Base-by-base conservation (phyloP, 148 eudicot species). In the Rhododendron williamsianum region DNA sequence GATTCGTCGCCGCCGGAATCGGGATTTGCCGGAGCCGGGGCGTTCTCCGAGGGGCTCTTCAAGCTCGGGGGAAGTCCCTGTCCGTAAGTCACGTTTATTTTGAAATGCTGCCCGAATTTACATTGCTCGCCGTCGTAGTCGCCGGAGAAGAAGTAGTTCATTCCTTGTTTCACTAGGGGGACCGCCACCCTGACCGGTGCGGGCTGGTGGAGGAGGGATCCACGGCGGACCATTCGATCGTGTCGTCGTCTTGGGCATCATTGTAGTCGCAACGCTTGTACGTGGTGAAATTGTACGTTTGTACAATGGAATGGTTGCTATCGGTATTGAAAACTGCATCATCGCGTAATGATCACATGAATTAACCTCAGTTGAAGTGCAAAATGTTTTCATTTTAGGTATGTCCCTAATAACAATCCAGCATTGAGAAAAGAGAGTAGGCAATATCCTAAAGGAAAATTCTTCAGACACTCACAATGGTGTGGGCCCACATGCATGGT, bases 61-160 rank as follows among this genome's bases (percentile, higher is more conserved):
- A 96, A 87, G 71, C 91, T 89, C 0, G 90, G 86, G 9, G 99
- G 98, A 82, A 96, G 80, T 13, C 99, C 99, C 82, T 91, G 88
- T 0, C 99, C 99, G 63, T 92, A 87, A 0, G 95, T 90, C 45
- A 96, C 99, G 23, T 92, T 93, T 67, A 96, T 91, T 43, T 87
- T 84, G 16, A 96, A 91, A 48, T 85, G 92, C 74, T 92, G 95
- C 15, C 99, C 98, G 35, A 87, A 84, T 56, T 85, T 81, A 84
- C 99, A 96, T 74, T 96, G 99, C 56, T 93, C 94, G 0, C 99
- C 99, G 45, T 96, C 99, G 67, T 96, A 96, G 84, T 94, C 93
- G 7, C 98, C 90, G 5, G 99, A 96, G 89, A 96, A 95, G 85
- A 95, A 96, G 36, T 94, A 96, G 1, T 93, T 94, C 1, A 72